Evolutionary conservation across 257 asterid genomes (phyloP), one percentile per base, ranked within the genome.

Genomic region (Agastache rugosa): DNA sequence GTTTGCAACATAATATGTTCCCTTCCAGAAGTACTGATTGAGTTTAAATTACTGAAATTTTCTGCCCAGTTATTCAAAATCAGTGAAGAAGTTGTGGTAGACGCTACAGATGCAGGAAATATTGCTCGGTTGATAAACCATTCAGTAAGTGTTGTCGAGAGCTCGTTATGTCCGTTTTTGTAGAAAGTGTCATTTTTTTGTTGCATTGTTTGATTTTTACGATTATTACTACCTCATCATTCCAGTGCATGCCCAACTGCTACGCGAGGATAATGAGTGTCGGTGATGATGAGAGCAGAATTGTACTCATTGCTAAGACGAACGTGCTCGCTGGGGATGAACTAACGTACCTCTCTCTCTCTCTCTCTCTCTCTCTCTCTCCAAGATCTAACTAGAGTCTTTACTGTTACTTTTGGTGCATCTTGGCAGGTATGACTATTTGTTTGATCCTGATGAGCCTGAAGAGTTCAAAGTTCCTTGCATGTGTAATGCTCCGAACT

Each of bases 191-290:
- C 65, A 4, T n/a, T 35, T 8, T 62, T 69, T 41, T 9, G 25
- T 23, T 45, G 53, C 60, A 15, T 67, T 47, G 22, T 47, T 47
- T 71, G 34, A 47, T 19, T 37, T 45, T 48, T 50, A 31, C 22
- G 22, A 59, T 3, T 2, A 65, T 7, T 63, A 48, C 47, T 11
- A 16, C 67, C 66, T 63, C 55, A 3, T 69, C 12, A 44, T 58
- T 37, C 35, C 89, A 95, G 99, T 95, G 99, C 84, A 89, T 89
- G 99, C 99, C 97, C 63, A 95, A 93, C 82, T 95, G 98, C 85
- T 95, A 95, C 62, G 98, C 99, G 11, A 88, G 99, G 88, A 95
- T 95, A 76, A 91, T 92, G 98, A 92, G 98, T 59, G 99, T 92
- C 27, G 99, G 97, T 19, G 88, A 82, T 58, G 99, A 93, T 39